Percentiles rank a stretch among this genome's conserved stretches.
Conservation (phyloP, 768 basidiomycete species). For the Boletus eberwhitei region DNA sequence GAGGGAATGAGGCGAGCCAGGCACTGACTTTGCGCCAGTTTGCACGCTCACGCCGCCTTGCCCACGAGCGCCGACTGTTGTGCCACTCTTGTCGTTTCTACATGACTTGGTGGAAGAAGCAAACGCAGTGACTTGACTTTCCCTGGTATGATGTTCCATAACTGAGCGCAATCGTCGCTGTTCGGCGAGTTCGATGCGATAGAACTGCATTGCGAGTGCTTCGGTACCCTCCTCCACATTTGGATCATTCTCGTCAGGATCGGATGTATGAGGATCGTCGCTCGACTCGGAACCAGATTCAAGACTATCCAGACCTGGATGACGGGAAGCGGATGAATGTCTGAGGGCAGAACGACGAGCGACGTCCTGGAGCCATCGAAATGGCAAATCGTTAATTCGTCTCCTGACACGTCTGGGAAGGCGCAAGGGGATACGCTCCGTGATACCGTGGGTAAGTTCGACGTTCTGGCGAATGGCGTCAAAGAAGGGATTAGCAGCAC, state of each 20-base stretch:
- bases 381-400: constrained; percentile 73
- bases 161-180: constrained; percentile 84
- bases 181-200: constrained; percentile 87
- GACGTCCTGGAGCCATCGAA: constrained; percentile 74
- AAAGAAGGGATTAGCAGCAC: constrained; percentile 80
- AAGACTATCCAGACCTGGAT: constrained; percentile 15
- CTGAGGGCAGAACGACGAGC: constrained; percentile 47
- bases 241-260: constrained; percentile 35
- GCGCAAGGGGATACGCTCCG: constrained; percentile 77
- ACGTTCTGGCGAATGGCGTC: constrained; percentile 88
- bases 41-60: background rate
- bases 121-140: constrained; percentile 35
- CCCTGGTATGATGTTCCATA: constrained; percentile 85
- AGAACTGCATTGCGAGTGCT: constrained; percentile 88
- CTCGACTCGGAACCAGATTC: constrained; percentile 34
- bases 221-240: constrained; percentile 69
- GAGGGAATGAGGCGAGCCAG: constrained; percentile 15
- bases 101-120: constrained; percentile 5
- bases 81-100: background rate
- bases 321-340: constrained; percentile 8
- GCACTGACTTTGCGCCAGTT: constrained; percentile 14
- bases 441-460: constrained; percentile 71
- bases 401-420: constrained; percentile 47
- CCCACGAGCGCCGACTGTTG: too few species aligned
- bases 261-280: constrained; percentile 31